Base-by-base conservation (phyloP, 1,139 yeast species). In the Debaryomyces subglobosus region DNA sequence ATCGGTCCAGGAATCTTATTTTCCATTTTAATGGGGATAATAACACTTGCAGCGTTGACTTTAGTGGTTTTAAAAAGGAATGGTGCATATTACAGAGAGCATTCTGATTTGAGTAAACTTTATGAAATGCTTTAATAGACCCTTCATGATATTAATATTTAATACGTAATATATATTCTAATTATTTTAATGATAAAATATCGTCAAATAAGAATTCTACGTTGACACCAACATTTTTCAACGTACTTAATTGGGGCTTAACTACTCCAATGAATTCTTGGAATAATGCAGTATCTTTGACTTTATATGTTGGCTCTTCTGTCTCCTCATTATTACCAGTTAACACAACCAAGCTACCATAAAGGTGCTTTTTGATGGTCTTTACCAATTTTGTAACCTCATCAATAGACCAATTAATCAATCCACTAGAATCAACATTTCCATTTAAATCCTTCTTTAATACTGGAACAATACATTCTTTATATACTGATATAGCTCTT, bases 1-100 rank as follows among this genome's bases (percentile, higher is more conserved):
- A 72, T 90, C 60, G 91, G 92, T 0, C 72, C 81, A 1, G 96
- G 96, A 0, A 80, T 87, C 56, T 69, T 89, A 49, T 85, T 81
- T 57, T 76, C 87, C 12, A 85, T 89, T 57, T 68, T 86, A 48
- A 82, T 86, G 10, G 86, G 87, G 4, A 59, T 84, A 3, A 71
- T 85, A 10, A 55, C 77, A 2, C 64, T 80, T 1, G 65, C 83
- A 12, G 67, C 83, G 3, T 47, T 72, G 2, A 59, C 72, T 3
- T 62, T 88, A 29, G 41, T 79, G 2, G 60, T 81, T 8, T 71
- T 88, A 54, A 86, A 85, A 62, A 67, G 60, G 53, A 72, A 71
- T 50, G 94, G 96, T 29, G 76, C 77, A 12, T 64, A 76, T 47
- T 84, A 88, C 79, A 76, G 96, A 58, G 85, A 84, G 46, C 74